Conservation (phyloP, 441 rosid genomes). For the Breynia disticha region DNA sequence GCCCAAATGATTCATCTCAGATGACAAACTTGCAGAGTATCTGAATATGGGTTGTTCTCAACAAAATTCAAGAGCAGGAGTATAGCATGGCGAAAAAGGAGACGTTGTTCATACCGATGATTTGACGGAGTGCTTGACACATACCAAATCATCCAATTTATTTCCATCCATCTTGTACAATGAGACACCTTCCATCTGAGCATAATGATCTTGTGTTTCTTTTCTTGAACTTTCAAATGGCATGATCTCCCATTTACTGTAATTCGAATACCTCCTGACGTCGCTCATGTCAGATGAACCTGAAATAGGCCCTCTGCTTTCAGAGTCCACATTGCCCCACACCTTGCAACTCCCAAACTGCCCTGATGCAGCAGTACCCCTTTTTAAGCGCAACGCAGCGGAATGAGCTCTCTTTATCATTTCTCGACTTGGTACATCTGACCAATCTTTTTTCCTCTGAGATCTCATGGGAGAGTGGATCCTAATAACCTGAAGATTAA, state of each 20-base stretch:
- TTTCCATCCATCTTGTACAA: constrained; percentile 97
- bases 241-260: constrained; percentile 86
- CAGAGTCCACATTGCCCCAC: constrained; percentile 61
- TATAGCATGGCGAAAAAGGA: not conserved
- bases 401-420: constrained; percentile 63
- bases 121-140: constrained; percentile 51
- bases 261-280: constrained; percentile 59
- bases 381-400: constrained; percentile 67
- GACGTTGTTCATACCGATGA: constrained; percentile 26
- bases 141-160: constrained; percentile 87
- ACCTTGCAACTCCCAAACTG: constrained; percentile 93
- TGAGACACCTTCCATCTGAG: constrained; percentile 69
- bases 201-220: constrained; percentile 73
- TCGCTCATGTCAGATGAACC: constrained; percentile 85
- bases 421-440: constrained; percentile 74
- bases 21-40: not conserved
- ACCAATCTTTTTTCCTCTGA: constrained; percentile 69
- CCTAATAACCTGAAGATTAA: constrained; percentile 59
- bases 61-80: not conserved
- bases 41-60: constrained; percentile 2
- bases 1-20: not conserved
- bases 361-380: constrained; percentile 38
- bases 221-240: constrained; percentile 74
- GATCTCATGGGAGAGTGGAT: constrained; percentile 96
- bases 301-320: constrained; percentile 49